Base-by-base conservation (phyloP, 1,139 yeast species). In the Candida neerlandica region DNA sequence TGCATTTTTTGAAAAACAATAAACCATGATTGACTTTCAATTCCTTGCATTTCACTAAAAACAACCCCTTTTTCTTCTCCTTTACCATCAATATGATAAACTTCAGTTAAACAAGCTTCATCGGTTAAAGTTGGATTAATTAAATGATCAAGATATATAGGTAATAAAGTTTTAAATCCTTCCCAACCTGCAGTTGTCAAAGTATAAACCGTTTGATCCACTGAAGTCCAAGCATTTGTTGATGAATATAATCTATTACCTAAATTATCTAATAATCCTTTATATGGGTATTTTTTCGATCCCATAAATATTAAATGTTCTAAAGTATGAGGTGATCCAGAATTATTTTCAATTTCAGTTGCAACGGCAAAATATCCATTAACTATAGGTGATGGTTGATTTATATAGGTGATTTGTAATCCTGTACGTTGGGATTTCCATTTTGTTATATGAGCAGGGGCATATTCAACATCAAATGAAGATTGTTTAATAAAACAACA, bases 281-380 rank as follows among this genome's bases (percentile, higher is more conserved):
- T 94, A 66, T 86, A 92, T 0, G 99, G 99, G 58, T 85, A 90
- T 51, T 85, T 83, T 53, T 86, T 76, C 2, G 97, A 89, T 0
- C 99, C 99, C 96, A 92, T 89, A 64, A 95, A 95, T 39, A 94
- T 79, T 63, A 95, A 75, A 69, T 95, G 99, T 67, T 95, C 99
- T 49, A 95, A 71, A 1, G 99, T 94, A 63, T 95, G 99, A 2
- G 99, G 99, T 51, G 88, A 82, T 5, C 99, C 99, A 16, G 94
- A 82, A 65, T 92, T 95, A 63, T 89, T 83, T 27, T 78, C 73
- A 48, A 90, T 89, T 64, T 94, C 98, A 0, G 98, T 91, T 12
- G 96, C 97, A 5, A 94, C 96, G 0, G 97, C 95, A 66, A 95
- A 91, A 64, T 87, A 88, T 11, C 99, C 99, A 61, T 86, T 84